Evolutionary conservation across 208 protist genomes (phyloP).

Genomic region (Crithidia brevicula): DNA sequence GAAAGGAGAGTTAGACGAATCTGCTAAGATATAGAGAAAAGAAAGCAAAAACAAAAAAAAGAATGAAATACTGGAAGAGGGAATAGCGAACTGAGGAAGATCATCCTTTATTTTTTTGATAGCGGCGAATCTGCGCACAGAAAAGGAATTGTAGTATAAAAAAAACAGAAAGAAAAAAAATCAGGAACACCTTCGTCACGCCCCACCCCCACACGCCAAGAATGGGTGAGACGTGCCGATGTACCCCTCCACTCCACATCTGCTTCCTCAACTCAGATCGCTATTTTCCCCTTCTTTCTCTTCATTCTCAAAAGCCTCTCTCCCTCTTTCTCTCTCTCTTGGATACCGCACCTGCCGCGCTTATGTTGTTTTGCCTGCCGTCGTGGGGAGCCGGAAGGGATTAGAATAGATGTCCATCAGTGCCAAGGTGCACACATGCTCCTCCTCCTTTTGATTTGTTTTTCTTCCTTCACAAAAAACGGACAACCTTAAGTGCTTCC

Average conservation of each 20-base stretch:
- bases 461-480: background rate
- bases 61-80: slow-evolving; percentile 3
- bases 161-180: too few species aligned
- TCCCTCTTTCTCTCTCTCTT: background rate
- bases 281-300: slow-evolving; percentile 10
- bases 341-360: too few species aligned
- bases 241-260: too few species aligned
- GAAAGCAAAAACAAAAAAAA: slow-evolving; percentile 4
- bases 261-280: too few species aligned
- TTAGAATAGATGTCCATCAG: background rate
- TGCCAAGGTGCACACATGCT: background rate
- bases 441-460: slow-evolving; percentile 17
- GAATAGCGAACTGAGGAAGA: background rate
- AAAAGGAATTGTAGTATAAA: too few species aligned
- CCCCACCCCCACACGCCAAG: too few species aligned
- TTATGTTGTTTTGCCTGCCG: too few species aligned
- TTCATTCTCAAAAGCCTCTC: background rate
- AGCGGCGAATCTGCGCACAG: too few species aligned
- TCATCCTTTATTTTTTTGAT: background rate
- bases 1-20: background rate
- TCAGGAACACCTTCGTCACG: too few species aligned
- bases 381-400: too few species aligned
- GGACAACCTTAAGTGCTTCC: too few species aligned
- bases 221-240: too few species aligned
- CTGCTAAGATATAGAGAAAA: slow-evolving; percentile 14